These are phyloP conservation scores for Ensete glaucum DNA, from an alignment of 176 grass and related monocot genomes.

Conservation along the genomic window DNA sequence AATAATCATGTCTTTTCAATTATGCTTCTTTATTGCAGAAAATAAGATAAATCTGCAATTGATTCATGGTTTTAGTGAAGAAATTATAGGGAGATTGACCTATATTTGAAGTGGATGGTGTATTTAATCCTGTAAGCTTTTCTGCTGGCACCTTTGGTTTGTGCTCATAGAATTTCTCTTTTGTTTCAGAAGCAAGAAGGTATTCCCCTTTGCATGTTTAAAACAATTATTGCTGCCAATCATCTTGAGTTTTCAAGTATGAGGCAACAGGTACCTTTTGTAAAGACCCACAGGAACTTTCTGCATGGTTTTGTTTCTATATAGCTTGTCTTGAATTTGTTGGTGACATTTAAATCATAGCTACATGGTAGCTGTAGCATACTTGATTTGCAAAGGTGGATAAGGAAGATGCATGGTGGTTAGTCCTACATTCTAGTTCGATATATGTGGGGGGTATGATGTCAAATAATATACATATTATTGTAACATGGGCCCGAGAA, in stretches of 20 bases:
- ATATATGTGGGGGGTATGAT: too few species aligned
- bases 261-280: constrained; percentile 73
- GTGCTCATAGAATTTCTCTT: background rate
- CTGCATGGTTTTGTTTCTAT: background rate
- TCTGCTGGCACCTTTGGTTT: background rate
- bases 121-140: background rate
- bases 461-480: too few species aligned
- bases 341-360: background rate
- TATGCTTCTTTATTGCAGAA: too few species aligned
- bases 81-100: background rate
- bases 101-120: background rate
- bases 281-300: background rate
- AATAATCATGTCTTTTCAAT: too few species aligned
- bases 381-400: too few species aligned
- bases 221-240: constrained; percentile 74
- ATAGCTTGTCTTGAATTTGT: background rate
- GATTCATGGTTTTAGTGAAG: background rate
- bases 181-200: constrained; percentile 64
- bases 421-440: too few species aligned
- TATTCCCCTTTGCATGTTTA: constrained; percentile 87
- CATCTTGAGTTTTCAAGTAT: constrained; percentile 92
- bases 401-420: too few species aligned
- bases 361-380: too few species aligned
- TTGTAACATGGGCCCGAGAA: too few species aligned
- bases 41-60: background rate